A percentile compares a stretch with the other conserved stretches of the same genome.
Evolutionary conservation across 495 filamentous ascomycete genomes (phyloP).

Genomic region (Penicilliopsis zonata): DNA sequence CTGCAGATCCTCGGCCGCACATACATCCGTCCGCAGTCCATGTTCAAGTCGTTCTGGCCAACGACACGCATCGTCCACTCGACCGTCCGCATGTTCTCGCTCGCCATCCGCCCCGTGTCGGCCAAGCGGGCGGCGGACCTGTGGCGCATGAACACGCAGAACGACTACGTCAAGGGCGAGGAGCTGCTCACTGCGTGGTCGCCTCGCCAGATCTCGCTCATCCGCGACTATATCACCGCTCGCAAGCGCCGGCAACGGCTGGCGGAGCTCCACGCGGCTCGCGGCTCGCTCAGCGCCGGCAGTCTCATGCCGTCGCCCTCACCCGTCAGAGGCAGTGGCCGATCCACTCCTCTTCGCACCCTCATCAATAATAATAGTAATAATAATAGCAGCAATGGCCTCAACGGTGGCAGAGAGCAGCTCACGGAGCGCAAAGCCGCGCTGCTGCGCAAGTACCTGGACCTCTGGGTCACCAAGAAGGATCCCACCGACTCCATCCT

Average conservation of each 20-base stretch:
- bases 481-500: slow-evolving; percentile 64
- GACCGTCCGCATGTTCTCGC: slow-evolving; percentile 69
- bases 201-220: slow-evolving; percentile 76
- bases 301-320: slow-evolving; percentile 26
- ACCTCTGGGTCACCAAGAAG: slow-evolving; percentile 66
- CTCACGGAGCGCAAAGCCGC: slow-evolving; percentile 40
- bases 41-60: slow-evolving; percentile 82
- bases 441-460: slow-evolving; percentile 59
- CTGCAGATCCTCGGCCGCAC: slow-evolving; percentile 76
- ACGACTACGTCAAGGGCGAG: slow-evolving; percentile 91
- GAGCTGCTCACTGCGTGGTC: slow-evolving; percentile 74
- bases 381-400: no score
- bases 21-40: slow-evolving; percentile 70
- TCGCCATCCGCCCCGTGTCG: slow-evolving; percentile 73
- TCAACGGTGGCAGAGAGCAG: no score
- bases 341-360: slow-evolving; percentile 26
- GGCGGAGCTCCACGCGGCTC: slow-evolving; percentile 69
- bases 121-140: slow-evolving; percentile 86
- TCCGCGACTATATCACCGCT: slow-evolving; percentile 65
- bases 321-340: slow-evolving; percentile 20
- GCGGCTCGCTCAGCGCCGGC: slow-evolving; percentile 47
- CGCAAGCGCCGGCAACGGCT: slow-evolving; percentile 58
- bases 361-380: no score
- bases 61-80: slow-evolving; percentile 77
- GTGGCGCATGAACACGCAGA: slow-evolving; percentile 92